Evolutionary conservation across 208 protist species (phyloP).

Genomic region (Angomonas ambiguus): DNA sequence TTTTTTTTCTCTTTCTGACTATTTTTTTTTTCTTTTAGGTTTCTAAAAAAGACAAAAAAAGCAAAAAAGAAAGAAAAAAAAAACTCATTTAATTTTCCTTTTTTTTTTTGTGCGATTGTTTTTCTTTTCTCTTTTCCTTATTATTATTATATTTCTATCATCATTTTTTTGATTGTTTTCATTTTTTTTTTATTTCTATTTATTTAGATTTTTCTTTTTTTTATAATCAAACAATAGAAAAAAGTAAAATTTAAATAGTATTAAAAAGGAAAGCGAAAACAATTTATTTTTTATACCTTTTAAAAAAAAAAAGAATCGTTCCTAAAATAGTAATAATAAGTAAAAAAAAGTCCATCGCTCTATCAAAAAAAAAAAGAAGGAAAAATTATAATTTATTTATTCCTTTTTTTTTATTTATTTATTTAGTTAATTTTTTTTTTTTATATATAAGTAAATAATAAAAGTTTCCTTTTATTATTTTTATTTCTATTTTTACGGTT

Average conservation of each 20-base stretch:
- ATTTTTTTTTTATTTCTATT: too few relatives aligned
- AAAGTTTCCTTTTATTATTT: not conserved
- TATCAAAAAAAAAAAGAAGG: not conserved
- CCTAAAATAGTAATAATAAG: too few relatives aligned
- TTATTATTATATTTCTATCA: too few relatives aligned
- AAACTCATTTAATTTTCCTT: too few relatives aligned
- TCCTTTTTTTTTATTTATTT: not conserved
- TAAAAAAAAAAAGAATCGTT: too few relatives aligned
- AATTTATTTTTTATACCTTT: too few relatives aligned
- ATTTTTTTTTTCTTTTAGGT: too few relatives aligned
- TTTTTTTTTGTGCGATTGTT: too few relatives aligned
- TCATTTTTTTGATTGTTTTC: too few relatives aligned
- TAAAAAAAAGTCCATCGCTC: too few relatives aligned
- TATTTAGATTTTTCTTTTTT: not conserved
- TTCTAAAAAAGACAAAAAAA: too few relatives aligned
- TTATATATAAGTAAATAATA: not conserved
- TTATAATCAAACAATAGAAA: not conserved
- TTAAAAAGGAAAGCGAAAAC: not conserved
- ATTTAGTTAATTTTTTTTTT: not conserved
- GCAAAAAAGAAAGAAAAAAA: too few relatives aligned
- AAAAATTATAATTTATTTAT: not conserved
- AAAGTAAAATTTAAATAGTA: not conserved
- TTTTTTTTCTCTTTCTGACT: conserved; percentile 1
- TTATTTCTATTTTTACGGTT: not conserved
- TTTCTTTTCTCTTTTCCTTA: conserved; percentile 10